Evolutionary conservation across 306 rosid species (phyloP).

Genomic region (Vachellia collinsii): DNA sequence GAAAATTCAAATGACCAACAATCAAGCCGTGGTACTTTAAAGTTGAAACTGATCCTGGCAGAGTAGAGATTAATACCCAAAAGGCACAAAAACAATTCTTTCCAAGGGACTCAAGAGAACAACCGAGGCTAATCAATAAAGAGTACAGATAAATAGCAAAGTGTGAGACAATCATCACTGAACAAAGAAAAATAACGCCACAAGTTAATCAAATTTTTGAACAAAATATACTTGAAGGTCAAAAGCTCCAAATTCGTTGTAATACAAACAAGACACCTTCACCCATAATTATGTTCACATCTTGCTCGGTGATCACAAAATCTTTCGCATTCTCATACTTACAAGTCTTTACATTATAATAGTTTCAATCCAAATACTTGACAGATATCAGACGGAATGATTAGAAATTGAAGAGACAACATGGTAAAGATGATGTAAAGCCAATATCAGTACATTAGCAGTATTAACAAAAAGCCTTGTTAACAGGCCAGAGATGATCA

Average conservation of each 20-base stretch:
- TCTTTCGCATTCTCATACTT: slow-evolving; percentile 26
- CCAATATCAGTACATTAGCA: slow-evolving; percentile 38
- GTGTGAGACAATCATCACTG: neutral
- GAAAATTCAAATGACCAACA: neutral
- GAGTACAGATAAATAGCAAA: neutral
- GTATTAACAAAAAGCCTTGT: slow-evolving; percentile 55
- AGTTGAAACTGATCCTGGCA: neutral
- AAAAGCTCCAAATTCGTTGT: neutral
- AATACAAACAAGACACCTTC: neutral
- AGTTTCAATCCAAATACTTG: slow-evolving; percentile 34
- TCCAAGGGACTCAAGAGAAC: neutral
- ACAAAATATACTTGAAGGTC: neutral
- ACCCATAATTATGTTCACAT: neutral
- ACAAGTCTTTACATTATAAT: slow-evolving; percentile 26
- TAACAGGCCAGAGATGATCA: slow-evolving; percentile 37
- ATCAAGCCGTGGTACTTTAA: neutral
- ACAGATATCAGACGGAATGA: neutral
- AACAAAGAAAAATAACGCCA: neutral
- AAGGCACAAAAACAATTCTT: neutral
- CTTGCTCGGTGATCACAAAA: slow-evolving; percentile 8
- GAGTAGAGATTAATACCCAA: neutral
- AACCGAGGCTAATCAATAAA: neutral
- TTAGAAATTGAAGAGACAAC: slow-evolving; percentile 11
- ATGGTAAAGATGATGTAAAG: slow-evolving; percentile 40
- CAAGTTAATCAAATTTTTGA: neutral